phyloP scores from a whole-genome alignment of 495 filamentous ascomycete genomes.

The Zalerion maritima region DNA sequence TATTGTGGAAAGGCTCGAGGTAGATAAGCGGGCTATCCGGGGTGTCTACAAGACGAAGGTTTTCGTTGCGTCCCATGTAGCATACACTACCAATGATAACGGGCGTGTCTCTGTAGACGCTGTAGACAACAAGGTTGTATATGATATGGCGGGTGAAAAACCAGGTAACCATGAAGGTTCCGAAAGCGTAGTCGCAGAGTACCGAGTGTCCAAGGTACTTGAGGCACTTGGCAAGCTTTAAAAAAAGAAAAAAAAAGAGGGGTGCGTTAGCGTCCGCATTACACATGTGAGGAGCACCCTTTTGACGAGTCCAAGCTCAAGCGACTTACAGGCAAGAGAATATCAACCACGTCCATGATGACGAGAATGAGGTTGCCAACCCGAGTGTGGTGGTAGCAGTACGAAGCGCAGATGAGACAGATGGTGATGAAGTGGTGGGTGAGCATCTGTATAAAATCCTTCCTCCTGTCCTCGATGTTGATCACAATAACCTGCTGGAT shows the following conservation, averaged over 20 bases:
- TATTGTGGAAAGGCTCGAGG: conserved; percentile 51
- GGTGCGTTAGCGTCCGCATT: conserved; percentile 1
- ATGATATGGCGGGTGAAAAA: conserved; percentile 67
- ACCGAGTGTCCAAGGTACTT: conserved; percentile 69
- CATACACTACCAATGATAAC: conserved; percentile 50
- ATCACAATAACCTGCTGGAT: conserved; percentile 88
- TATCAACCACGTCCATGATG: conserved; percentile 87
- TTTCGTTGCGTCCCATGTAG: conserved; percentile 39
- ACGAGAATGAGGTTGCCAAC: conserved; percentile 83
- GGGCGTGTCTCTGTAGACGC: conserved; percentile 58
- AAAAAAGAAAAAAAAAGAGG: conserved; percentile 9
- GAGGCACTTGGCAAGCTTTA: conserved; percentile 79
- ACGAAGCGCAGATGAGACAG: conserved; percentile 60
- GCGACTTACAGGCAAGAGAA: conserved; percentile 64
- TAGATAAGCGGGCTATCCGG: conserved; percentile 42
- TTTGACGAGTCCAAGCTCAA: background rate
- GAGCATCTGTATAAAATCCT: conserved; percentile 94
- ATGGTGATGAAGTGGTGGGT: conserved; percentile 87
- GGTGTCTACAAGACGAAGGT: conserved; percentile 36
- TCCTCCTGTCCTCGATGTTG: conserved; percentile 83
- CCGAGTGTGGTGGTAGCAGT: conserved; percentile 68
- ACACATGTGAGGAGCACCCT: conserved; percentile 3
- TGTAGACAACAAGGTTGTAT: conserved; percentile 66
- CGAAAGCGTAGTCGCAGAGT: conserved; percentile 74
- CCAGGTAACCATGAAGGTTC: conserved; percentile 76